Conservation (phyloP, 2,329 filamentous ascomycete genomes). For the Cryphonectria naterciae region DNA sequence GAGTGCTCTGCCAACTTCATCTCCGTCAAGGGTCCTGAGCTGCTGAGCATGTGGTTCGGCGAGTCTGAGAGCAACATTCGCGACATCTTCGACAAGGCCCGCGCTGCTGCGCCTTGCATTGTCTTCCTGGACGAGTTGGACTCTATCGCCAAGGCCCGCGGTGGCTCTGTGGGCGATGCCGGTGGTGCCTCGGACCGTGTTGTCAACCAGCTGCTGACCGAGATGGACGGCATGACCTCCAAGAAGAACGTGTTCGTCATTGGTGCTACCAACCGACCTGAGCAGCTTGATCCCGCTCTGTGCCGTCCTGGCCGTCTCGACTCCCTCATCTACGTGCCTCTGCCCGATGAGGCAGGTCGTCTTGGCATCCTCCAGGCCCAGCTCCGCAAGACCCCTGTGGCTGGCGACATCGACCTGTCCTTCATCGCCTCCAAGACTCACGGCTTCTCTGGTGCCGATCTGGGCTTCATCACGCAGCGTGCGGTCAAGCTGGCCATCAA, state of each 20-base stretch:
- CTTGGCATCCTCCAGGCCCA: constrained; percentile 90
- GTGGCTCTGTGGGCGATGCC: constrained; percentile 92
- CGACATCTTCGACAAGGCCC: constrained; percentile 99
- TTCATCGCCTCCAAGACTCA: constrained; percentile 97
- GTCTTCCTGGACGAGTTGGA: constrained; percentile 99
- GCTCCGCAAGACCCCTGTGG: constrained; percentile 96
- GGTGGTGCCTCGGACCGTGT: constrained; percentile 99
- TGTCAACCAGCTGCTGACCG: constrained; percentile 98
- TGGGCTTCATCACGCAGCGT: constrained; percentile 98
- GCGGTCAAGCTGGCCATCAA: constrained; percentile 99
- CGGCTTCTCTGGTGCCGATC: constrained; percentile 98
- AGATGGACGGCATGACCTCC: constrained; percentile 94
- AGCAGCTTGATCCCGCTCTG: constrained; percentile 96
- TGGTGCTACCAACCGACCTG: constrained; percentile 96
- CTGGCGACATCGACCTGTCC: constrained; percentile 81
- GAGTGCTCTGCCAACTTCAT: constrained; percentile 99
- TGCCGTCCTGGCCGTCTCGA: constrained; percentile 99
- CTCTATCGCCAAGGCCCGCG: constrained; percentile 99
- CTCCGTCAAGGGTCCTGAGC: constrained; percentile 96
- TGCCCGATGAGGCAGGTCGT: constrained; percentile 90
- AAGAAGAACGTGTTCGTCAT: constrained; percentile 99
- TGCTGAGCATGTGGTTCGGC: constrained; percentile 99
- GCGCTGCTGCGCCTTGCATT: constrained; percentile 95
- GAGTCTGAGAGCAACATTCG: constrained; percentile 99
- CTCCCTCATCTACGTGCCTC: constrained; percentile 96